phyloP scores from a whole-genome alignment of 2,329 filamentous ascomycete species.

The Colletotrichum eleusines region DNA sequence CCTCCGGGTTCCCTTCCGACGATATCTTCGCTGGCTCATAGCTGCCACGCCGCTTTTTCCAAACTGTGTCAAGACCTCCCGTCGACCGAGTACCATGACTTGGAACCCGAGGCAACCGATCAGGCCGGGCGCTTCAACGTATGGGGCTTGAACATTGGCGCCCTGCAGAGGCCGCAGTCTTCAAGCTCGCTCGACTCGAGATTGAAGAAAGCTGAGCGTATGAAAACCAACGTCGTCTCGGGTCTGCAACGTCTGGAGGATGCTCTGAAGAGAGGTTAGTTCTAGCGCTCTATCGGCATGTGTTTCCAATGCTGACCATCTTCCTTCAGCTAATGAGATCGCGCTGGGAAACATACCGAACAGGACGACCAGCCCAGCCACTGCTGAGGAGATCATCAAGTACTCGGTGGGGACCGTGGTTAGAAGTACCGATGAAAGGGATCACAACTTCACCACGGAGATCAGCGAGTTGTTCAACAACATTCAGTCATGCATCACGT shows the following conservation, averaged over 20 bases:
- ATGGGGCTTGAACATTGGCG: slow-evolving; percentile 22
- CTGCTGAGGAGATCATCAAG: background rate
- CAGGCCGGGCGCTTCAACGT: slow-evolving; percentile 19
- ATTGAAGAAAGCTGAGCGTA: background rate
- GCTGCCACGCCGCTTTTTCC: background rate
- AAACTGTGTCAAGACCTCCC: background rate
- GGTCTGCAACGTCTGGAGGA: background rate
- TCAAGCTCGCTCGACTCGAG: slow-evolving; percentile 13
- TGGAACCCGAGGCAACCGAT: slow-evolving; percentile 2
- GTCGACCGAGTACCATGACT: background rate
- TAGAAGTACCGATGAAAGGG: too few species aligned
- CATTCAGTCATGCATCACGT: slow-evolving; percentile 14
- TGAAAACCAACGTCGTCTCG: background rate
- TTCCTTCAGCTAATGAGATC: background rate
- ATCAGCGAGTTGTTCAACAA: slow-evolving; percentile 16
- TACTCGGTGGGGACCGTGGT: background rate
- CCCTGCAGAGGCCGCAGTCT: background rate
- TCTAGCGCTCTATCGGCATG: background rate
- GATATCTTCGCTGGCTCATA: slow-evolving; percentile 7
- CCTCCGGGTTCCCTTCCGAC: background rate
- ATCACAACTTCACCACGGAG: background rate
- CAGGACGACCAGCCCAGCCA: background rate
- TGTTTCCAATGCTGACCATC: background rate
- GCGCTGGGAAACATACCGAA: slow-evolving; percentile 1
- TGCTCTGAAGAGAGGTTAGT: background rate